A percentile compares a stretch with the other conserved stretches of the same genome.
These are phyloP conservation scores for Mortierella sp. DNA, from an alignment of 371 early-diverging fungal species.

Conservation along the genomic window DNA sequence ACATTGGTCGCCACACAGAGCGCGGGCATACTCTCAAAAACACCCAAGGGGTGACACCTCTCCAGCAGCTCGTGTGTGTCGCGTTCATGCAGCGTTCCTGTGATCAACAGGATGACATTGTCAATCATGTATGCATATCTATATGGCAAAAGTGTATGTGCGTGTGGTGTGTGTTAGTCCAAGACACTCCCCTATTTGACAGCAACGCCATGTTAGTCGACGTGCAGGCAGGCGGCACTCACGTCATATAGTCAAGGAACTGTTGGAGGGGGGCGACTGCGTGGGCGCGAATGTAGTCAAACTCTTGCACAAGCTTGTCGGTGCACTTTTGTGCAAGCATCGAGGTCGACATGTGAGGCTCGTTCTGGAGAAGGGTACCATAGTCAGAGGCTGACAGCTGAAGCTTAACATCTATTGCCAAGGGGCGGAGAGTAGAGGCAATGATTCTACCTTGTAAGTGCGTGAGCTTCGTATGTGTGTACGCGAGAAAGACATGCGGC, in stretches of 20 bases:
- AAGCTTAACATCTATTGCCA: slow-evolving; percentile 82
- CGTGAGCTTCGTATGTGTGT: background rate
- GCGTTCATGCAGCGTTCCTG: slow-evolving; percentile 97
- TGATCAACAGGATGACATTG: slow-evolving; percentile 97
- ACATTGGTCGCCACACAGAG: slow-evolving; percentile 97
- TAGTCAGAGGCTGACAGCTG: slow-evolving; percentile 97
- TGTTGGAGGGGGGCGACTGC: slow-evolving; percentile 87
- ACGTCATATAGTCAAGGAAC: slow-evolving; percentile 98
- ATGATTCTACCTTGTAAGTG: background rate
- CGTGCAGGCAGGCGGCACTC: slow-evolving; percentile 50
- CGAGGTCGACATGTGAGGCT: slow-evolving; percentile 96
- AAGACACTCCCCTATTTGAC: background rate
- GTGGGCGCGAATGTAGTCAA: slow-evolving; percentile 90
- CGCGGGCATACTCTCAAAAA: slow-evolving; percentile 98
- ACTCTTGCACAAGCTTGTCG: slow-evolving; percentile 92
- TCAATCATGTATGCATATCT: slow-evolving; percentile 99
- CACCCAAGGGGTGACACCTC: slow-evolving; percentile 96
- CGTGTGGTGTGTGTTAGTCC: background rate
- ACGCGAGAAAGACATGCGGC: background rate
- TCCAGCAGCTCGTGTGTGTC: slow-evolving; percentile 97
- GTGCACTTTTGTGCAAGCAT: slow-evolving; percentile 90
- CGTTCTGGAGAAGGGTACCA: slow-evolving; percentile 93
- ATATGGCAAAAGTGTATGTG: background rate
- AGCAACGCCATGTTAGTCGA: background rate
- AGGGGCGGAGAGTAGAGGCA: background rate